Percentiles rank a stretch among this genome's conserved stretches.
Conservation (phyloP, 1,284 basidiomycete genomes). For the Ceratobasidium theobromae region DNA sequence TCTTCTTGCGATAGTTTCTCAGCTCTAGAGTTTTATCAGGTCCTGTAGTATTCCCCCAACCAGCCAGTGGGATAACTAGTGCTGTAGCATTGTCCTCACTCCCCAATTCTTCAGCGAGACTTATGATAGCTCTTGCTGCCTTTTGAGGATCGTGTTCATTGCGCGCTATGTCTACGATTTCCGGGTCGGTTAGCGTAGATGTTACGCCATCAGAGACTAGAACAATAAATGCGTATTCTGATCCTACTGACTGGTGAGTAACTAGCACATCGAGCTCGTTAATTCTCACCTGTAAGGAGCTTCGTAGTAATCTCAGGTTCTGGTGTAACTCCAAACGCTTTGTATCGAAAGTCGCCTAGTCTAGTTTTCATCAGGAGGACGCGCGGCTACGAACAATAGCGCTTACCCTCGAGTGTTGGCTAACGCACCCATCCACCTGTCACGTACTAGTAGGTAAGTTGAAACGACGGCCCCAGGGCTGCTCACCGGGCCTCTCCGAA, state of each 20-base stretch:
- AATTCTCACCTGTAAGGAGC: conserved; percentile 65
- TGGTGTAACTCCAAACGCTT: conserved; percentile 87
- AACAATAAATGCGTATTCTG: conserved; percentile 76
- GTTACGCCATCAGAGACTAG: conserved; percentile 90
- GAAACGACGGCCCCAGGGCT: no score
- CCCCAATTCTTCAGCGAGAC: conserved; percentile 88
- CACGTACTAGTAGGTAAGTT: not conserved
- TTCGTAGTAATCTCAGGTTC: conserved; percentile 90
- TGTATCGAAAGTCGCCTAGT: conserved; percentile 89
- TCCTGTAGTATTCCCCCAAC: conserved; percentile 83
- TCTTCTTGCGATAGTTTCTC: conserved; percentile 74
- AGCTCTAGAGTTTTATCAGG: conserved; percentile 79
- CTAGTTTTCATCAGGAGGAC: conserved; percentile 46
- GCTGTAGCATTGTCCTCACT: conserved; percentile 91
- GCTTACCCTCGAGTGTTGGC: conserved; percentile 87
- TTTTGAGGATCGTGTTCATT: conserved; percentile 68
- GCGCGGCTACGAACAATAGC: conserved; percentile 1
- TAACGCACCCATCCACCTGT: conserved; percentile 92
- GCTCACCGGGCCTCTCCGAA: conserved; percentile 87
- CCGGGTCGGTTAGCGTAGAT: conserved; percentile 87
- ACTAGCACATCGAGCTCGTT: not conserved
- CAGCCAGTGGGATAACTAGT: conserved; percentile 88
- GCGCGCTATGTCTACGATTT: conserved; percentile 88
- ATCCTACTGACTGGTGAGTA: conserved; percentile 48
- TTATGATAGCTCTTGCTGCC: conserved; percentile 81